Base-by-base conservation (phyloP, 2,329 filamentous ascomycete genomes). In the Moelleriella libera region DNA sequence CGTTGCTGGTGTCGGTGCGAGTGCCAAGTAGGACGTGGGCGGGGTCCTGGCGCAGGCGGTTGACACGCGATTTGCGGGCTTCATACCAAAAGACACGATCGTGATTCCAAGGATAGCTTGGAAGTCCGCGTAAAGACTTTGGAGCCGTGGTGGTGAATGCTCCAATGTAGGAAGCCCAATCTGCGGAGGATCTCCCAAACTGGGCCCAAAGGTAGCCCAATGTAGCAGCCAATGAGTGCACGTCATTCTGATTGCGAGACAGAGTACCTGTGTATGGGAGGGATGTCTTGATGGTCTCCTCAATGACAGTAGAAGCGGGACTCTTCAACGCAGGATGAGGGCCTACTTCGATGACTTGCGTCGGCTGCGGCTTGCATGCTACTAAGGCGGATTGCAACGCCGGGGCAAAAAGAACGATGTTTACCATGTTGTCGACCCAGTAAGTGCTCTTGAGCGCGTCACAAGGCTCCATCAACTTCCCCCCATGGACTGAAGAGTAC, bases 251-350 rank as follows among this genome's bases (percentile, higher is more conserved):
- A 12, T 42, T 21, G 3, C 45, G 37, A 7, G 5, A 10, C 11
- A 46, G 14, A n/a, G 29, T 7, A n/a, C 39, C 37, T 7, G 14
- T 7, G 39, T 46, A 46, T 8, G 39, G 37, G 7, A 37, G 37
- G 5, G 5, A 5, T 8, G 21, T 6, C 6, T 42, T 34, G 11
- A 30, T 11, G 28, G 5, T 11, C 8, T 30, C 29, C 9, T 41
- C 6, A 5, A 53, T 11, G 0, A 49, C 66, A 46, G 70, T 61
- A 5, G 53, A 57, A 0, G 62, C 51, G 0, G 71, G 70, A 0
- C 64, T 64, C 47, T 66, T 63, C 0, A 73, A 59, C 0, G 68
- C 66, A 0, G 68, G 60, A 44, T 66, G 63, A 3, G 64, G 63
- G 0, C 64, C 63, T 3, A 67, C 45, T 41, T 67, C 63, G 2